Evolutionary conservation across 768 basidiomycete genomes (phyloP).

Genomic region (Pholiota molesta): DNA sequence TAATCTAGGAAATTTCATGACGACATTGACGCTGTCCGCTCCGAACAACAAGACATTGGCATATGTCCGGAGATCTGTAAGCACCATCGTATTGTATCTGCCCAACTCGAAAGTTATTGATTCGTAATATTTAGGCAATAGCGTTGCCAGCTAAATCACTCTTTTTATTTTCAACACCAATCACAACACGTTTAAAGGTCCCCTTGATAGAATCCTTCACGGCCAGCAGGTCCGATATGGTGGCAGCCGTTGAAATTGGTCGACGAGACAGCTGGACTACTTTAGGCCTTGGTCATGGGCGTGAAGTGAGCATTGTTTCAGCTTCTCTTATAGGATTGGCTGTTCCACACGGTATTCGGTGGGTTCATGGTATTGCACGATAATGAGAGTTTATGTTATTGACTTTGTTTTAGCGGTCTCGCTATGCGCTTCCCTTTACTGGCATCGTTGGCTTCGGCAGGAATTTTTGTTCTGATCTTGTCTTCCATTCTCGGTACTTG

Average conservation of each 20-base stretch:
- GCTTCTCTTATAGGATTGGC: conserved; percentile 66
- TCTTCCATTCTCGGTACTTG: conserved; percentile 50
- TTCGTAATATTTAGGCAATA: conserved; percentile 51
- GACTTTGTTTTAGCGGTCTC: conserved; percentile 51
- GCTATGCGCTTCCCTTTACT: conserved; percentile 69
- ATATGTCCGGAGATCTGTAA: conserved; percentile 64
- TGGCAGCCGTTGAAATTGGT: conserved; percentile 73
- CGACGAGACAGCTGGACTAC: conserved; percentile 74
- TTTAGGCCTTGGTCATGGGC: conserved; percentile 68
- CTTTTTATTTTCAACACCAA: conserved; percentile 43
- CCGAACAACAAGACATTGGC: conserved; percentile 65
- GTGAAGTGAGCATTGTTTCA: conserved; percentile 69
- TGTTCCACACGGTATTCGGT: conserved; percentile 74
- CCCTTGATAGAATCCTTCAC: conserved; percentile 61
- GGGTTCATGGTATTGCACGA: conserved; percentile 19
- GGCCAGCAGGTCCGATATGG: conserved; percentile 46
- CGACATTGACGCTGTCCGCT: conserved; percentile 60
- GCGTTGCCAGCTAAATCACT: conserved; percentile 47
- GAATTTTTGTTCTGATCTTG: conserved; percentile 50
- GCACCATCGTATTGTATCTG: background rate
- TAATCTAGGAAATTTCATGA: conserved; percentile 87
- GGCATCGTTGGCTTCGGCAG: conserved; percentile 49
- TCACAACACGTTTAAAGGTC: conserved; percentile 50
- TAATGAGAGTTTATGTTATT: background rate
- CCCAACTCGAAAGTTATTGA: background rate